phyloP scores from a whole-genome alignment of 2,329 filamentous ascomycete species.

The Aspergillus novofumigatus region DNA sequence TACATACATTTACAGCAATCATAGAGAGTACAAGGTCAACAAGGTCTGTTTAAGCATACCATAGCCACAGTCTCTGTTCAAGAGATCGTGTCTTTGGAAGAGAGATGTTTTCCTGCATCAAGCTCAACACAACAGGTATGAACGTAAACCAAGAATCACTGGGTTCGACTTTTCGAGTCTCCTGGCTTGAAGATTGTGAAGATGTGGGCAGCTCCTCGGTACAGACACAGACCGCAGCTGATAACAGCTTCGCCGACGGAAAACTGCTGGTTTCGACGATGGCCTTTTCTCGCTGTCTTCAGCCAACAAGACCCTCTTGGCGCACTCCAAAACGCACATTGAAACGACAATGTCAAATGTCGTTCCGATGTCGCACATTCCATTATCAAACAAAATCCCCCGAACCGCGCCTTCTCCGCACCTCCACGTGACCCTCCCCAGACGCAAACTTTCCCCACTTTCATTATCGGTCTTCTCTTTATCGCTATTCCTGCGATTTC shows the following conservation, averaged over 20 bases:
- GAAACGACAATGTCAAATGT: neutral
- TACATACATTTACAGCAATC: neutral
- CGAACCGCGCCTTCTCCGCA: neutral
- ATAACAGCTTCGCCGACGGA: neutral
- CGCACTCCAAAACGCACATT: neutral
- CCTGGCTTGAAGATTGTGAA: too few relatives aligned
- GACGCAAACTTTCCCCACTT: neutral
- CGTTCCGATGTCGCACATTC: neutral
- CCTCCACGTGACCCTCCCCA: neutral
- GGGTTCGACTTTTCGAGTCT: too few relatives aligned
- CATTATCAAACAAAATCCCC: neutral
- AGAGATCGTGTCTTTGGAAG: neutral
- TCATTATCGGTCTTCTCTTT: constrained; percentile 1
- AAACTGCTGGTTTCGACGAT: too few relatives aligned
- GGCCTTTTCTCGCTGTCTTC: neutral
- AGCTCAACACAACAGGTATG: neutral
- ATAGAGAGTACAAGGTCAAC: neutral
- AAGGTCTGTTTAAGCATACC: neutral
- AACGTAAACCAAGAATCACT: too few relatives aligned
- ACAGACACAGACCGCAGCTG: too few relatives aligned
- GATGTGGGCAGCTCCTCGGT: too few relatives aligned
- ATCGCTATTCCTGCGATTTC: constrained; percentile 1
- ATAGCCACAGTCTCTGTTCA: neutral
- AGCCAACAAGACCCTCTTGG: neutral
- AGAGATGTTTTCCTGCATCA: neutral